These are phyloP conservation scores for Monosporozyma yasuniensis DNA, from an alignment of 805 yeast species.

Conservation along the genomic window DNA sequence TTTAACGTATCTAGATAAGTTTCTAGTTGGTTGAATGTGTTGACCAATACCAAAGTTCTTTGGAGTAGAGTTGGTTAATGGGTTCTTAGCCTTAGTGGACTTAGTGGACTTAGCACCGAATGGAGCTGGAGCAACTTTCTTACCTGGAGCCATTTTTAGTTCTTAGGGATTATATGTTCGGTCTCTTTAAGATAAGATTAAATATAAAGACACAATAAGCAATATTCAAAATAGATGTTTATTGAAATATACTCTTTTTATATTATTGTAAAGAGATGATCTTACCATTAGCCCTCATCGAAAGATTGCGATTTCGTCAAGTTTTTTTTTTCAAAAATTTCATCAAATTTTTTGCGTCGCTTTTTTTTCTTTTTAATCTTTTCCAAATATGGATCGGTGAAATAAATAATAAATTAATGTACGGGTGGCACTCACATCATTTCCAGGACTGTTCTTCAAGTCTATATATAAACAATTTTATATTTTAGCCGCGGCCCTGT, in stretches of 20 bases:
- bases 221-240: not conserved
- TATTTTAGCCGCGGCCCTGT: no score
- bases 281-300: not conserved
- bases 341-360: not conserved
- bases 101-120: constrained; percentile 64
- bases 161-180: constrained; percentile 2
- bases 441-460: not conserved
- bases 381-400: not conserved
- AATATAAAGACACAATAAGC: not conserved
- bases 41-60: constrained; percentile 96
- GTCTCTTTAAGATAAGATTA: not conserved
- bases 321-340: not conserved
- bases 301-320: not conserved
- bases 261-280: not conserved
- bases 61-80: constrained; percentile 83
- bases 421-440: not conserved
- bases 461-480: no score
- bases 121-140: constrained; percentile 98
- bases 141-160: constrained; percentile 42
- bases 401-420: not conserved
- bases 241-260: not conserved
- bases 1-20: constrained; percentile 93
- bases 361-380: no score
- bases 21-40: constrained; percentile 87
- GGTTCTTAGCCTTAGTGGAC: constrained; percentile 60